These are phyloP conservation scores for Ophiognomonia clavigignenti-juglandacearum DNA, from an alignment of 2,329 filamentous ascomycete genomes.

Conservation along the genomic window DNA sequence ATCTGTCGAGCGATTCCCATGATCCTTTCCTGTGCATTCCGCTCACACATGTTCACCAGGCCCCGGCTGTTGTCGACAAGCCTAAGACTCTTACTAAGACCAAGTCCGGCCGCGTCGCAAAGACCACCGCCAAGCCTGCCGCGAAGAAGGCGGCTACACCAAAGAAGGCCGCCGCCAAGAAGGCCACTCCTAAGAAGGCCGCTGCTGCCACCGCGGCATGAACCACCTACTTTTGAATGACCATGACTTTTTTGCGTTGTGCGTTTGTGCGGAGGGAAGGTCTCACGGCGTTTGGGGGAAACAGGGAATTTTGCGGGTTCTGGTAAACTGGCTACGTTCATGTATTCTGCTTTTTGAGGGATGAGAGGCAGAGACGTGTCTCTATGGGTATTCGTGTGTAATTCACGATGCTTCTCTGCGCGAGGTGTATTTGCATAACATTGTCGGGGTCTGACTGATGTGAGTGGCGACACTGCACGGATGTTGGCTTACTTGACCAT, in stretches of 20 bases:
- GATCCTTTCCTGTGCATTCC: background rate
- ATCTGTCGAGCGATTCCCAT: no score
- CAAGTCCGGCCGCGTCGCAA: constrained; percentile 81
- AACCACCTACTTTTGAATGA: constrained; percentile 3
- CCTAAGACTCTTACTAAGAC: constrained; percentile 71
- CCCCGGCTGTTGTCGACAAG: constrained; percentile 64
- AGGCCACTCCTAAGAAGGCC: constrained; percentile 35
- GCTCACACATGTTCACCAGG: constrained; percentile 33
- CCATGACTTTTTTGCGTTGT: constrained; percentile 29
- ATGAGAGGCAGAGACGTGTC: constrained; percentile 4
- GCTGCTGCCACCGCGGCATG: constrained; percentile 9
- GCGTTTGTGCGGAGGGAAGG: constrained; percentile 21
- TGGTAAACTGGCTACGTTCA: constrained; percentile 18
- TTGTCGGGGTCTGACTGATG: no score
- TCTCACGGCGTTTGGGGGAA: constrained; percentile 28
- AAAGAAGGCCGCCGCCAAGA: constrained; percentile 35
- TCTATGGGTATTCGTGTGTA: constrained; percentile 11
- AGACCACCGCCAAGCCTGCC: constrained; percentile 51
- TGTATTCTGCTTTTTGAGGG: constrained; percentile 18
- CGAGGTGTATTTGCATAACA: no score
- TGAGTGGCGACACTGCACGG: no score
- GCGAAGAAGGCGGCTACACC: constrained; percentile 38
- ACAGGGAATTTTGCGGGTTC: constrained; percentile 26
- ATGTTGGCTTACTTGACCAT: no score
- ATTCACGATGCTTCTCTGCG: no score